Percentiles rank a stretch among this genome's conserved stretches.
Conservation (phyloP, 108 stramenopile species). For the Cylindrotheca fusiformis region DNA sequence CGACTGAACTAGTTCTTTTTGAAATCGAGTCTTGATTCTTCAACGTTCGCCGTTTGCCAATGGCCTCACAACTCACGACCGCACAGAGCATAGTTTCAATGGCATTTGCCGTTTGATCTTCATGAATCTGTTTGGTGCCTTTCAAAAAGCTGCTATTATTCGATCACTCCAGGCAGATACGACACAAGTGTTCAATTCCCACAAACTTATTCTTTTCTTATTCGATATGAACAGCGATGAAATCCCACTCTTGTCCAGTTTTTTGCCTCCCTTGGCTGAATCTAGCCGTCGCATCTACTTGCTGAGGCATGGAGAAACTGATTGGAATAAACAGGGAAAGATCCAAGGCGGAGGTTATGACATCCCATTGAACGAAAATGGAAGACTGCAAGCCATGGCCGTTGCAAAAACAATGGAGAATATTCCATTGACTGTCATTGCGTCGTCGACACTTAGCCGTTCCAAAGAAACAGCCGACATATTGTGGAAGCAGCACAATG, state of each 20-base stretch:
- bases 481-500: slow-evolving; percentile 16
- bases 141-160: not conserved
- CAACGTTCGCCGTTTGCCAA: no score
- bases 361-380: slow-evolving; percentile 41
- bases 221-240: not conserved
- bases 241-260: slow-evolving; percentile 3
- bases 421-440: slow-evolving; percentile 33
- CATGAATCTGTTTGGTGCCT: not conserved
- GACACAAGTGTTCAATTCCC: no score
- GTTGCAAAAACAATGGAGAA: slow-evolving; percentile 22
- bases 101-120: no score
- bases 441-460: slow-evolving; percentile 25
- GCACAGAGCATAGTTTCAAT: no score
- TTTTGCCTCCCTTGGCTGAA: slow-evolving; percentile 7
- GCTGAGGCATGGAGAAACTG: slow-evolving; percentile 48
- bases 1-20: no score
- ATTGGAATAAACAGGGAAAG: slow-evolving; percentile 39
- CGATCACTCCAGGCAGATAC: no score
- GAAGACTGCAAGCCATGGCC: slow-evolving; percentile 27
- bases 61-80: no score
- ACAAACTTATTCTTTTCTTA: no score
- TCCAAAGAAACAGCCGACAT: slow-evolving; percentile 45
- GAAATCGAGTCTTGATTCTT: no score
- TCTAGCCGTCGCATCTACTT: slow-evolving; percentile 30
- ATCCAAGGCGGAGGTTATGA: slow-evolving; percentile 52